phyloP scores from a whole-genome alignment of 176 grass and related monocot species.

The Triticum dicoccoides region DNA sequence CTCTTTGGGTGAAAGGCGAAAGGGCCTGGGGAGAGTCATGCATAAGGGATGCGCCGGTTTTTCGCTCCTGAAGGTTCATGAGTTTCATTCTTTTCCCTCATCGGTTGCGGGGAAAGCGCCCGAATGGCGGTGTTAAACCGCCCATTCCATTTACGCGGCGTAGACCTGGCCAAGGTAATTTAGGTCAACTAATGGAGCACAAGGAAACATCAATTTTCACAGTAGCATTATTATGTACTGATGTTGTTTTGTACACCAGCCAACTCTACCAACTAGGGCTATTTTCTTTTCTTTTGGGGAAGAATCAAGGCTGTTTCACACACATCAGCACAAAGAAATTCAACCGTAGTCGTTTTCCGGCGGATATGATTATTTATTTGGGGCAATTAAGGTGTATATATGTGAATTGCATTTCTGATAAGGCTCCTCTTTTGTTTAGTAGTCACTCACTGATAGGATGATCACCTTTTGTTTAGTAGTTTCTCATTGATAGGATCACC shows the following conservation, averaged over 20 bases:
- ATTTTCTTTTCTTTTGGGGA: too few species aligned
- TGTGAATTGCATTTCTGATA: slow-evolving; percentile 3
- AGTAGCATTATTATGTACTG: not conserved
- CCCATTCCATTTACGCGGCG: not conserved
- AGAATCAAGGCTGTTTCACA: not conserved
- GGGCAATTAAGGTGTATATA: not conserved
- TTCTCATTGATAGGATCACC: not conserved
- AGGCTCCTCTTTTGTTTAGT: slow-evolving; percentile 1
- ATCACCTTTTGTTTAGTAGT: slow-evolving; percentile 3
- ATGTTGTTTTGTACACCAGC: not conserved
- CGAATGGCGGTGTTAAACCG: not conserved
- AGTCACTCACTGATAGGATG: too few species aligned
- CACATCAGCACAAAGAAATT: not conserved
- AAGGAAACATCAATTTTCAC: not conserved
- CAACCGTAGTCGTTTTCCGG: not conserved
- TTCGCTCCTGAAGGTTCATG: not conserved
- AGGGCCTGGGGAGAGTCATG: slow-evolving; percentile 7
- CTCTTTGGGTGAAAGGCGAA: not conserved
- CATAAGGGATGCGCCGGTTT: not conserved
- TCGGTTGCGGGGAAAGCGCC: not conserved
- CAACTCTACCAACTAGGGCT: not conserved
- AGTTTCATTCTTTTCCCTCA: not conserved
- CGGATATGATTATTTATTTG: not conserved
- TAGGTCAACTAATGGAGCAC: not conserved
- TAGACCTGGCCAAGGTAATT: not conserved